A percentile compares a stretch with the other conserved stretches of the same genome.
phyloP scores from a whole-genome alignment of 345 rosid species.

The Dipteronia dyeriana region DNA sequence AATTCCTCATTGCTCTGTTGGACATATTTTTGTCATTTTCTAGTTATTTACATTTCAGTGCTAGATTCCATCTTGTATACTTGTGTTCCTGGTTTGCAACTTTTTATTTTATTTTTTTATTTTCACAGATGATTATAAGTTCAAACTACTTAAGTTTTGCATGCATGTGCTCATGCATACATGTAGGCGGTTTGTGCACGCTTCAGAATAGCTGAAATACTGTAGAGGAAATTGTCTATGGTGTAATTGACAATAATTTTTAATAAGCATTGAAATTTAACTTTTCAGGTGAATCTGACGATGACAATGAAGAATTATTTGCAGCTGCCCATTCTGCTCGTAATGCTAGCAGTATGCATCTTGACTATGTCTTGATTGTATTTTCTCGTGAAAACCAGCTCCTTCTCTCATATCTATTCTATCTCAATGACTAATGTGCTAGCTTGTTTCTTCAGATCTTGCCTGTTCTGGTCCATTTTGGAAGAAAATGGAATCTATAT shows the following conservation, averaged over 20 bases:
- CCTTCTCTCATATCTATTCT: conserved; percentile 5
- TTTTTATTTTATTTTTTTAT: not conserved
- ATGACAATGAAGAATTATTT: conserved; percentile 82
- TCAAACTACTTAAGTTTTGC: not conserved
- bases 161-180: not conserved
- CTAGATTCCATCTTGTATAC: not conserved
- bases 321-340: conserved; percentile 83
- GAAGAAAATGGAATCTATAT: conserved; percentile 82
- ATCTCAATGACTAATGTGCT: conserved; percentile 15
- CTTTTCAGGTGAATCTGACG: conserved; percentile 79
- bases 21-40: not conserved
- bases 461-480: conserved; percentile 79
- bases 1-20: not conserved
- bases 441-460: conserved; percentile 47
- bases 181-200: not conserved
- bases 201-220: not conserved
- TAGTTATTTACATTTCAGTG: not conserved
- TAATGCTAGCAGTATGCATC: conserved; percentile 61
- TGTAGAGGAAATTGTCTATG: not conserved
- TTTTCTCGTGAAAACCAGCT: not conserved
- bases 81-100: not conserved
- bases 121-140: conserved; percentile 1
- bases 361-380: conserved; percentile 13
- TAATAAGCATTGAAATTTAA: conserved; percentile 12
- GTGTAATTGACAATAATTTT: conserved; percentile 11